phyloP scores from a whole-genome alignment of 2,329 filamentous ascomycete species.

The Hawksworthiomyces lignivorus region DNA sequence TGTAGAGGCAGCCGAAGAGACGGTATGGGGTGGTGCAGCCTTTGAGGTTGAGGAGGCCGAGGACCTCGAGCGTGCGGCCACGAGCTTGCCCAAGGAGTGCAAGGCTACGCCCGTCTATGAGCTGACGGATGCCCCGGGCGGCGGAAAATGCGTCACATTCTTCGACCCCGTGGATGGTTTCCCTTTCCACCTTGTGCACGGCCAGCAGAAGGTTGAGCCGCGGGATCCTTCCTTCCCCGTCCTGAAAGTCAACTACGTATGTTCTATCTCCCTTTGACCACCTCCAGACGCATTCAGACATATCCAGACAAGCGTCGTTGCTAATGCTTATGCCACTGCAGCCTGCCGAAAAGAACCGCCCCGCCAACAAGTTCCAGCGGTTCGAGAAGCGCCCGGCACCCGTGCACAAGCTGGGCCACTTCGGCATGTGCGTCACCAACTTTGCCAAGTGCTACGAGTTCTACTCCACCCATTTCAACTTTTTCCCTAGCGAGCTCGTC shows the following conservation, averaged over 20 bases:
- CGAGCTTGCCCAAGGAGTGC: slow-evolving; percentile 39
- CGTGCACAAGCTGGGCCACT: slow-evolving; percentile 46
- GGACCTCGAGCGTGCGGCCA: slow-evolving; percentile 44
- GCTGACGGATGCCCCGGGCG: slow-evolving; percentile 43
- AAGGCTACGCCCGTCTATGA: slow-evolving; percentile 41
- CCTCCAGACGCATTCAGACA: too few relatives aligned
- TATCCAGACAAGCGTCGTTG: too few relatives aligned
- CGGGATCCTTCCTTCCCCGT: slow-evolving; percentile 34
- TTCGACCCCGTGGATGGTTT: slow-evolving; percentile 47
- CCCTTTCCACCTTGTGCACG: slow-evolving; percentile 50
- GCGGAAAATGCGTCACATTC: slow-evolving; percentile 45
- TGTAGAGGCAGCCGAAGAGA: slow-evolving; percentile 36
- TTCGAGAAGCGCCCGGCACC: slow-evolving; percentile 36
- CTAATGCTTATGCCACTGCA: too few relatives aligned
- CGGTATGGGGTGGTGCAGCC: slow-evolving; percentile 48
- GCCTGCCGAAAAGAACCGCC: slow-evolving; percentile 41
- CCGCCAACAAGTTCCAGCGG: slow-evolving; percentile 41
- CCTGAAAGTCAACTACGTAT: slow-evolving; percentile 40
- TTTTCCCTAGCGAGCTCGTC: slow-evolving; percentile 40
- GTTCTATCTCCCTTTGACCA: too few relatives aligned
- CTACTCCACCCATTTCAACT: slow-evolving; percentile 42
- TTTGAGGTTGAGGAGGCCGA: slow-evolving; percentile 50
- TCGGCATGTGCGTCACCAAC: slow-evolving; percentile 45
- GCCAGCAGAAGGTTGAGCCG: slow-evolving; percentile 35
- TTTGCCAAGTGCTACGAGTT: slow-evolving; percentile 42